A percentile compares a stretch with the other conserved stretches of the same genome.
phyloP scores from a whole-genome alignment of 176 grass and related monocot species.

The Melocanna baccifera region DNA sequence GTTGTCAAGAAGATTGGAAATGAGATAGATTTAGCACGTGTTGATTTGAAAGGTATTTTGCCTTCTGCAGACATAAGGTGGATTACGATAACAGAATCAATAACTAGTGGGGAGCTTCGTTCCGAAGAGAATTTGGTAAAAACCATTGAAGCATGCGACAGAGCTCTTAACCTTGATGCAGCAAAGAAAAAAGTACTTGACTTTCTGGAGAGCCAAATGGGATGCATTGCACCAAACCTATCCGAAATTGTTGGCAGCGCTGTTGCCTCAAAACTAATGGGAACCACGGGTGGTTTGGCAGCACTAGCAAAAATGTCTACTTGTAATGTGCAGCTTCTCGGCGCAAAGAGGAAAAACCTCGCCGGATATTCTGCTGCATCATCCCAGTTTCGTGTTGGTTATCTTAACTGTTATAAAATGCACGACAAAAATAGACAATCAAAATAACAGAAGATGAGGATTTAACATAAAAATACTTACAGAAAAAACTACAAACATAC shows the following conservation, averaged over 20 bases:
- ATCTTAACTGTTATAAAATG: slow-evolving; percentile 40
- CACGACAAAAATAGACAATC: no score
- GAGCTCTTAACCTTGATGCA: slow-evolving; percentile 70
- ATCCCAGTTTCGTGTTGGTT: slow-evolving; percentile 71
- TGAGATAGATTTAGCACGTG: slow-evolving; percentile 81
- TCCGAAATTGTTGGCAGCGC: slow-evolving; percentile 79
- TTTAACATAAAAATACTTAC: no score
- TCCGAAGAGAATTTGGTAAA: slow-evolving; percentile 73
- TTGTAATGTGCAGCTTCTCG: slow-evolving; percentile 87
- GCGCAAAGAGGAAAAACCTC: slow-evolving; percentile 76
- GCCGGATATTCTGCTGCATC: slow-evolving; percentile 84
- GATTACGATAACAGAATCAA: slow-evolving; percentile 82
- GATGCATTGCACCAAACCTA: slow-evolving; percentile 80
- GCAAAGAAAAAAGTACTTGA: slow-evolving; percentile 95
- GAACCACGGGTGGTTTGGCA: slow-evolving; percentile 71
- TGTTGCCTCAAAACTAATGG: slow-evolving; percentile 87
- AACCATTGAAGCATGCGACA: slow-evolving; percentile 71
- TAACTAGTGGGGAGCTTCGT: slow-evolving; percentile 78
- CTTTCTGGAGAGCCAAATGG: slow-evolving; percentile 90
- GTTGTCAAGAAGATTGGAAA: slow-evolving; percentile 94
- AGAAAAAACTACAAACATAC: rapidly evolving
- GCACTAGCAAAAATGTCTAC: slow-evolving; percentile 91
- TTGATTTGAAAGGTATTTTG: slow-evolving; percentile 79
- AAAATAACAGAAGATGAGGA: no score
- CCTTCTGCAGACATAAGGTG: slow-evolving; percentile 95